Conservation (phyloP, 23 red algal species). For the Pyropia yezoensis region DNA sequence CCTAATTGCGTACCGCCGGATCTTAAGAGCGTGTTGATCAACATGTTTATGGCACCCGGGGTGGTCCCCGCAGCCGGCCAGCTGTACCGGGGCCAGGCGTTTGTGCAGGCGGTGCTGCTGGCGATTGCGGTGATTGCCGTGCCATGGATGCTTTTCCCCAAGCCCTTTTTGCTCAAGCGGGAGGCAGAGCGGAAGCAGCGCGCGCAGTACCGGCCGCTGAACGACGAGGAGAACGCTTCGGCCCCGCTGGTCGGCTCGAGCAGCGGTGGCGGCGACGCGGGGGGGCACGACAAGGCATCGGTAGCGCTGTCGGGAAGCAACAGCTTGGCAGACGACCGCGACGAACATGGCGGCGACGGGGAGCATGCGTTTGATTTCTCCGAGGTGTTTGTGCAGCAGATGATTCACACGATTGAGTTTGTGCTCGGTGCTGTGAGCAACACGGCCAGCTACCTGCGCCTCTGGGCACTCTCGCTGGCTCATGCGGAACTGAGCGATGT, state of each 20-base stretch:
- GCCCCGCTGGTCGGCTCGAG: no score
- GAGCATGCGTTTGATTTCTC: constrained; percentile 59
- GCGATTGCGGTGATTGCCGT: constrained; percentile 57
- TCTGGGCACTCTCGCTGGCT: constrained; percentile 92
- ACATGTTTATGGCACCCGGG: constrained; percentile 92
- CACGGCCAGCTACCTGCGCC: constrained; percentile 89
- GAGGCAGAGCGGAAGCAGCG: constrained; percentile 40
- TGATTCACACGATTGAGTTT: constrained; percentile 99
- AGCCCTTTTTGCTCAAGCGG: constrained; percentile 75
- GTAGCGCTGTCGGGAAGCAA: constrained; percentile 5
- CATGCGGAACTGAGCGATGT: constrained; percentile 80
- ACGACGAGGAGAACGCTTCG: constrained; percentile 30
- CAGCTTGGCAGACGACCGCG: constrained; percentile 11
- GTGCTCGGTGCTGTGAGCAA: constrained; percentile 90
- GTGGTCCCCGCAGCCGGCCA: constrained; percentile 34
- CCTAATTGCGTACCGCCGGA: constrained; percentile 80
- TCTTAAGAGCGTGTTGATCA: constrained; percentile 86
- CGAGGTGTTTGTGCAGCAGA: constrained; percentile 87
- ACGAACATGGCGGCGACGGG: not conserved
- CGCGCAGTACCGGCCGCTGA: constrained; percentile 32
- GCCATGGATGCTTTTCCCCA: constrained; percentile 93
- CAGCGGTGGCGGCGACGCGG: no score
- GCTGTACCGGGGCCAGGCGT: constrained; percentile 65
- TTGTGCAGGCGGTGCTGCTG: constrained; percentile 70
- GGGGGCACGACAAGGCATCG: constrained; percentile 31